Evolutionary conservation across 805 yeast genomes (phyloP).

Genomic region (Alloascoidea africana): DNA sequence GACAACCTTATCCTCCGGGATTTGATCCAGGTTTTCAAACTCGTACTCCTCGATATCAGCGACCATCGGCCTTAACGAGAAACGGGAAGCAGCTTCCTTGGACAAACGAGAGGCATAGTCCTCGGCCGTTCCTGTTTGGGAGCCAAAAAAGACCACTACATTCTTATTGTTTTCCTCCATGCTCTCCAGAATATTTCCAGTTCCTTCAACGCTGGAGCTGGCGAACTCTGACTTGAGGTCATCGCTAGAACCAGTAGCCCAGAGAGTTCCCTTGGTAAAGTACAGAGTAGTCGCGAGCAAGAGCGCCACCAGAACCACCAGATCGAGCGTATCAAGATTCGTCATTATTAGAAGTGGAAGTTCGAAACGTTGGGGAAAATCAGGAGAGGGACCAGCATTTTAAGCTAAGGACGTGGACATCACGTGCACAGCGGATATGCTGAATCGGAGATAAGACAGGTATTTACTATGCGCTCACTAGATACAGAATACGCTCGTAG

Average conservation of each 20-base stretch:
- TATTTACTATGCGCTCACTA: no score
- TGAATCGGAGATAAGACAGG: no score
- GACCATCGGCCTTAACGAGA: conserved; percentile 50
- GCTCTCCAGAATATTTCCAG: conserved; percentile 22
- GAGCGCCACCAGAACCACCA: conserved; percentile 49
- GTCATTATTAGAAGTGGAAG: conserved; percentile 26
- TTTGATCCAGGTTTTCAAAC: conserved; percentile 42
- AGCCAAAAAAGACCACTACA: conserved; percentile 56
- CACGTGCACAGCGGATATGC: no score
- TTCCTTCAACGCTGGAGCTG: conserved; percentile 23
- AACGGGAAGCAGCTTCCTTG: conserved; percentile 59
- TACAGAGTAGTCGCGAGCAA: conserved; percentile 52
- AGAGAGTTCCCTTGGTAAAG: conserved; percentile 45
- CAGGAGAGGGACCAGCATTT: no score
- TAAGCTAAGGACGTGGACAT: no score
- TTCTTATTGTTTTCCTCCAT: conserved; percentile 43
- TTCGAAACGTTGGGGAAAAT: no score
- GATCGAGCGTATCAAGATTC: conserved; percentile 53
- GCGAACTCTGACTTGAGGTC: conserved; percentile 11
- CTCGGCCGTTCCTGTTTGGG: conserved; percentile 86
- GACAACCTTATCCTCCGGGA: conserved; percentile 31
- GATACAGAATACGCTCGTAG: no score
- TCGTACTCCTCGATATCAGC: conserved; percentile 64
- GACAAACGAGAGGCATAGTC: conserved; percentile 70
- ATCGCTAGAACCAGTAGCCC: conserved; percentile 22